phyloP scores from a whole-genome alignment of 192 early-diverging fungal species.

The Mortierella antarctica region DNA sequence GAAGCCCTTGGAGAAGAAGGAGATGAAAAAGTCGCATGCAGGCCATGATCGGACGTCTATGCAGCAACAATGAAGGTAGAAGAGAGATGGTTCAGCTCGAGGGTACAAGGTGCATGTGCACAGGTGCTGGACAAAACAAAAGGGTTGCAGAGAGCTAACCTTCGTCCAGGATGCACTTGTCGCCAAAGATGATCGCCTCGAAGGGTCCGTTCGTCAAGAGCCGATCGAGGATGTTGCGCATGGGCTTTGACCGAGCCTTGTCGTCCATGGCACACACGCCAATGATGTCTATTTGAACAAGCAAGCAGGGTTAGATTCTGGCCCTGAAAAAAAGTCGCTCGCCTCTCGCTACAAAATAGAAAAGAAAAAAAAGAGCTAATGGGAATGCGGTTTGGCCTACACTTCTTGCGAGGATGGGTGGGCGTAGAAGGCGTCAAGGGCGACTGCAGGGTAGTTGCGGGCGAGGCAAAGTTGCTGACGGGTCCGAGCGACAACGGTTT shows the following conservation, averaged over 20 bases:
- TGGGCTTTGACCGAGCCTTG: slow-evolving; percentile 95
- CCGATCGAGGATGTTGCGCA: slow-evolving; percentile 91
- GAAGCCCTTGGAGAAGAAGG: slow-evolving; percentile 95
- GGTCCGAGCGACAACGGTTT: no score
- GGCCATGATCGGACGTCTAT: slow-evolving; percentile 90
- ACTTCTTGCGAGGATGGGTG: no score
- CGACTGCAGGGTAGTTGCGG: no score
- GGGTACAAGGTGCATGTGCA: not conserved
- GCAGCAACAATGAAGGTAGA: slow-evolving; percentile 8
- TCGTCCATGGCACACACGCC: slow-evolving; percentile 94
- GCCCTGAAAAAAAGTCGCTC: no score
- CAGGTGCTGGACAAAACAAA: not conserved
- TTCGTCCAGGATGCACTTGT: slow-evolving; percentile 97
- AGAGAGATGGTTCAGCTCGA: not conserved
- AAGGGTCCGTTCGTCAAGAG: slow-evolving; percentile 74
- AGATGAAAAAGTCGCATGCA: slow-evolving; percentile 93
- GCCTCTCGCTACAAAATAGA: no score
- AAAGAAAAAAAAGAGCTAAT: no score
- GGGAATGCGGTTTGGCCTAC: no score
- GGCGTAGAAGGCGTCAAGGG: no score
- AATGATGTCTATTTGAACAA: slow-evolving; percentile 78
- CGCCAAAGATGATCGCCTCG: slow-evolving; percentile 91
- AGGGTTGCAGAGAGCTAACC: slow-evolving; percentile 52
- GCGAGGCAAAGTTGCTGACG: no score
- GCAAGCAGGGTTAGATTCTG: no score